A percentile compares a stretch with the other conserved stretches of the same genome.
Evolutionary conservation across 2,329 filamentous ascomycete species (phyloP).

Genomic region (Aaosphaeria pasadenensis): DNA sequence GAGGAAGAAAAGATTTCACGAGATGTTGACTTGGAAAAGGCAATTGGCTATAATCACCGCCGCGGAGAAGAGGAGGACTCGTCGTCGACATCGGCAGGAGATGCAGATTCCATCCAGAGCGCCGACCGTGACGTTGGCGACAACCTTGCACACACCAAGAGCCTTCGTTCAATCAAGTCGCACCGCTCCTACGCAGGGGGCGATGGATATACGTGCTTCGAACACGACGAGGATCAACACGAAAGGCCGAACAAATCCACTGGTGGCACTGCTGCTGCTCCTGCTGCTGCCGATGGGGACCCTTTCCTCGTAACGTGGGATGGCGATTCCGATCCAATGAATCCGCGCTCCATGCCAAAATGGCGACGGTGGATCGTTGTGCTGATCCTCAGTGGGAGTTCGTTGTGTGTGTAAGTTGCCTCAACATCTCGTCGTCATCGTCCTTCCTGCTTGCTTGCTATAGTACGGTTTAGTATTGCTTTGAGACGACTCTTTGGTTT

Average conservation of each 20-base stretch:
- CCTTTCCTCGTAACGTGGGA: conserved; percentile 74
- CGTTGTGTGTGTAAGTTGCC: conserved; percentile 74
- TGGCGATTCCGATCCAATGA: conserved; percentile 67
- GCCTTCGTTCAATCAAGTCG: conserved; percentile 19
- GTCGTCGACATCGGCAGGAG: conserved; percentile 6
- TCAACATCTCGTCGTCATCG: neutral
- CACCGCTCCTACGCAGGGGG: conserved; percentile 35
- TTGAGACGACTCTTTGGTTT: no score
- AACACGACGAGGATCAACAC: conserved; percentile 9
- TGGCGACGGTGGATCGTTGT: conserved; percentile 78
- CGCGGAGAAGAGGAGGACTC: conserved; percentile 4
- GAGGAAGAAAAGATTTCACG: neutral
- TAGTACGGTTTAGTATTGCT: no score
- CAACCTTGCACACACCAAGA: conserved; percentile 6
- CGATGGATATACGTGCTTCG: conserved; percentile 37
- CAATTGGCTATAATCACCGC: conserved; percentile 10
- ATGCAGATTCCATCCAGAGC: neutral
- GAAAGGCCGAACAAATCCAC: conserved; percentile 17
- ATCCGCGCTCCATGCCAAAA: conserved; percentile 66
- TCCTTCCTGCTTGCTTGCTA: no score
- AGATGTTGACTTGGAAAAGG: neutral
- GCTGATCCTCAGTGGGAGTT: conserved; percentile 67
- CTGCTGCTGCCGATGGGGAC: conserved; percentile 27
- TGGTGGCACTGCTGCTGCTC: conserved; percentile 3
- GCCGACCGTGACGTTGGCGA: neutral